Percentiles rank a stretch among this genome's conserved stretches.
Evolutionary conservation across 768 basidiomycete genomes (phyloP).

Genomic region (Suillus occidentalis): DNA sequence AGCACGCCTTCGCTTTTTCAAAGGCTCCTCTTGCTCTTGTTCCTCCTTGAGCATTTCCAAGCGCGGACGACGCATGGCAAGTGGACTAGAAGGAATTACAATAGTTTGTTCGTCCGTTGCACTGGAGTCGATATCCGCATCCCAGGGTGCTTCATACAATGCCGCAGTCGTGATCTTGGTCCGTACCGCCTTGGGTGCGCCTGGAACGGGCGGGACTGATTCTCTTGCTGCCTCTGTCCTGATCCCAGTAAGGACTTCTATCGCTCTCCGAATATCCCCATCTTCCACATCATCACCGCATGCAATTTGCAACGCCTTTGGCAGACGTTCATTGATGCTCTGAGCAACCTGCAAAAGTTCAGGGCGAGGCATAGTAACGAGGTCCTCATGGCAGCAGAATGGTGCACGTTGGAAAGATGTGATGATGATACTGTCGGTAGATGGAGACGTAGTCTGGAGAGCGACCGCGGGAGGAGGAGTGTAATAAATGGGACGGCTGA

Average conservation of each 20-base stretch:
- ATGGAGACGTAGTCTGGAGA: slow-evolving; percentile 54
- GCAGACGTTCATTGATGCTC: slow-evolving; percentile 57
- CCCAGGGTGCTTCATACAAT: neutral
- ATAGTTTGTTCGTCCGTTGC: slow-evolving; percentile 17
- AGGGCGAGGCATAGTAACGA: slow-evolving; percentile 58
- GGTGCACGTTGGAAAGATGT: slow-evolving; percentile 58
- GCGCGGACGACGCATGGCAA: slow-evolving; percentile 19
- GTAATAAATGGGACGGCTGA: slow-evolving; percentile 1
- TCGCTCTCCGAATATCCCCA: slow-evolving; percentile 47
- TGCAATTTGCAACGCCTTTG: slow-evolving; percentile 50
- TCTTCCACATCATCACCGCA: slow-evolving; percentile 39
- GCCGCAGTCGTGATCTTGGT: neutral
- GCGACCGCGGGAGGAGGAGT: slow-evolving; percentile 43
- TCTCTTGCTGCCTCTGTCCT: slow-evolving; percentile 14
- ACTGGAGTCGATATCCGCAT: slow-evolving; percentile 8
- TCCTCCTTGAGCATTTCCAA: slow-evolving; percentile 27
- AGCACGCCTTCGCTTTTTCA: slow-evolving; percentile 9
- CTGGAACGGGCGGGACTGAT: neutral
- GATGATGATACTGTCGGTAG: slow-evolving; percentile 57
- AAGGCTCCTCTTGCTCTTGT: slow-evolving; percentile 20
- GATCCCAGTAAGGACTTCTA: slow-evolving; percentile 66
- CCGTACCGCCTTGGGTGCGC: neutral
- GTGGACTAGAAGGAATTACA: slow-evolving; percentile 25
- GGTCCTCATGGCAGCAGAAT: slow-evolving; percentile 76
- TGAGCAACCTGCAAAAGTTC: slow-evolving; percentile 54